phyloP scores from a whole-genome alignment of 2,329 filamentous ascomycete species.

The Paracorniculantispora psalliotae region DNA sequence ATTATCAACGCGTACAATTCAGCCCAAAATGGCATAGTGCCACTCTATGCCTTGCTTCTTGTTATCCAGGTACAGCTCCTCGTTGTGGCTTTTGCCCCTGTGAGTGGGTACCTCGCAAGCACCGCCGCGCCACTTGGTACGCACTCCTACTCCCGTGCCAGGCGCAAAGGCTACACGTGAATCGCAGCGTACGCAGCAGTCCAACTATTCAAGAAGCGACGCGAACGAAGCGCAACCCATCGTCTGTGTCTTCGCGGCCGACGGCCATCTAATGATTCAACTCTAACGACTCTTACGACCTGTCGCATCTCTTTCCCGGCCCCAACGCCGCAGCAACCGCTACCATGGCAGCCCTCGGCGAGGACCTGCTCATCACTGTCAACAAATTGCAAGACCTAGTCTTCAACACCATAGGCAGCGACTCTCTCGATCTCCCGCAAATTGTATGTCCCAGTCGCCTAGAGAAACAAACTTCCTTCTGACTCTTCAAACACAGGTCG shows the following conservation, averaged over 20 bases:
- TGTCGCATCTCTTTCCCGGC: conserved; percentile 2
- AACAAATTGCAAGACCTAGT: conserved; percentile 98
- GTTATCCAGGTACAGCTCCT: conserved; percentile 2
- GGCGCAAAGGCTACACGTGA: conserved; percentile 12
- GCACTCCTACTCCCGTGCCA: conserved; percentile 6
- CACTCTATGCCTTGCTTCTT: conserved; percentile 2
- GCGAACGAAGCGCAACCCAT: conserved; percentile 13
- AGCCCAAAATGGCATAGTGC: background rate
- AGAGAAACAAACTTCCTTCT: too few species aligned
- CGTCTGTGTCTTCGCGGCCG: conserved; percentile 8
- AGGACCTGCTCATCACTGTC: conserved; percentile 90
- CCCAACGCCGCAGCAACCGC: conserved; percentile 15
- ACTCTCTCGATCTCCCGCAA: conserved; percentile 93
- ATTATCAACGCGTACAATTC: background rate
- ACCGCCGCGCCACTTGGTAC: background rate
- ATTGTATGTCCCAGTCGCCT: conserved; percentile 65
- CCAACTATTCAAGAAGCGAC: background rate
- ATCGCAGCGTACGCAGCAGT: conserved; percentile 6
- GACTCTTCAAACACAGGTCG: conserved; percentile 58
- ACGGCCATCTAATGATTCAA: conserved; percentile 9
- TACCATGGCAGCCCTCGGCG: conserved; percentile 86
- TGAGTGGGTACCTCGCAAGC: conserved; percentile 3
- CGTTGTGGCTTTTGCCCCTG: conserved; percentile 8
- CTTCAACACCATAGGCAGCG: conserved; percentile 99
- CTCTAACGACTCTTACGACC: conserved; percentile 1